Evolutionary conservation across 2,329 filamentous ascomycete species (phyloP).

Genomic region (Magnaporthiopsis rhizophila): DNA sequence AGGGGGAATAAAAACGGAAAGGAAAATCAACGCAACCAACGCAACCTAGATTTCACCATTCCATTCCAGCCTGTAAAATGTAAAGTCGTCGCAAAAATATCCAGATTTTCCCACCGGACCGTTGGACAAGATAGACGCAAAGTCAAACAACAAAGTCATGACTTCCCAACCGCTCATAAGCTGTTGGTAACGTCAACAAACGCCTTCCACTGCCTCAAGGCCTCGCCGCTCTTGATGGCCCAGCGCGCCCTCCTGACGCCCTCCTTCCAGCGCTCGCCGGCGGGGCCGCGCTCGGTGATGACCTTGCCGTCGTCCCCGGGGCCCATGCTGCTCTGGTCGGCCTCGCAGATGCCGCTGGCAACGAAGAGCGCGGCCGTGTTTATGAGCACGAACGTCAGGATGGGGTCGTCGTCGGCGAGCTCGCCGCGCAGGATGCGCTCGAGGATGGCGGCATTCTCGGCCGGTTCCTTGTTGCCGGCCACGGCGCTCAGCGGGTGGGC

Average conservation of each 20-base stretch:
- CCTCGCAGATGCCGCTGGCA: conserved; percentile 77
- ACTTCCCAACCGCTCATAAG: not conserved
- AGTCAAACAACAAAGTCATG: not conserved
- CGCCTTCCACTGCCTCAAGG: conserved; percentile 71
- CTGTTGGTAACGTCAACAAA: conserved; percentile 78
- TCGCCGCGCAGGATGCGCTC: conserved; percentile 68
- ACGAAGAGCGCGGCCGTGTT: conserved; percentile 89
- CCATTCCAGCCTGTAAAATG: not conserved
- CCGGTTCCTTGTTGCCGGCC: conserved; percentile 75
- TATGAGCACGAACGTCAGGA: conserved; percentile 88
- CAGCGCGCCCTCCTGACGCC: conserved; percentile 80
- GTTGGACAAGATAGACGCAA: not conserved
- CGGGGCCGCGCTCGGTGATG: conserved; percentile 74
- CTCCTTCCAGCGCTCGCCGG: conserved; percentile 88
- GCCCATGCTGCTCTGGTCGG: conserved; percentile 72
- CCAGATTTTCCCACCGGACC: too few species aligned
- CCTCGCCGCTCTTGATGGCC: conserved; percentile 79
- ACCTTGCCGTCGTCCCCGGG: conserved; percentile 73
- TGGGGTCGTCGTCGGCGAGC: conserved; percentile 67
- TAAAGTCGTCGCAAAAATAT: not conserved
- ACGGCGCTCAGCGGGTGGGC: conserved; percentile 69
- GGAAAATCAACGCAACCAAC: not conserved
- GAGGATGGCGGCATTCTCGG: conserved; percentile 80
- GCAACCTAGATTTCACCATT: not conserved
- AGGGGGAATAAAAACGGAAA: not conserved